Evolutionary conservation across 345 rosid genomes (phyloP), one percentile per base, ranked within the genome.

Genomic region (Salix caprea): DNA sequence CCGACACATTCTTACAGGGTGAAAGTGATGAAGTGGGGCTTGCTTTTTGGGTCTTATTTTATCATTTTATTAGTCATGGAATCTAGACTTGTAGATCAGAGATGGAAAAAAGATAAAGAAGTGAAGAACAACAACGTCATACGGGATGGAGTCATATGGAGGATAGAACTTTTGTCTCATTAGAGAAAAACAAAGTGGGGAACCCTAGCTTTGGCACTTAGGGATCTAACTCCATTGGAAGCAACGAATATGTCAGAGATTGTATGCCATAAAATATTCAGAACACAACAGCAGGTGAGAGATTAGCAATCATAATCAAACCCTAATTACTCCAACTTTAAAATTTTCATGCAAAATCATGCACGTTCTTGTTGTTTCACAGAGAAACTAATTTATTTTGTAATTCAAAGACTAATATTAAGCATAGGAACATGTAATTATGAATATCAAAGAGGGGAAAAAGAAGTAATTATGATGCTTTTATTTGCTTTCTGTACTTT

Each of bases 171-270:
- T 89, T 89, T 83, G 86, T 88, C 87, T 89, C 62, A 78, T 77
- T 79, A 85, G 73, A 75, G 76, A 76, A 83, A 81, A 80, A 52
- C 85, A 87, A 86, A 87, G 80, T 46, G 81, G 79, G 81, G 79
- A 74, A 73, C 54, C 86, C 82, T 73, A 81, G 40, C 78, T 79
- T 86, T 86, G 82, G 58, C 85, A 73, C 76, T 67, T 73, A 19
- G 67, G 80, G 71, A 79, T 81, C 84, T 73, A 72, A 76, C 82
- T 72, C 82, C 65, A 61, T 21, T 75, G 70, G 88, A 92, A 92
- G 92, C 80, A 92, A 91, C 79, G 92, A 92, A 91, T 92, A 88
- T 88, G 80, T 82, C 80, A 69, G 54, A n/a, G 69, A 7, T 58
- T 58, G 13, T 9, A 23, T 23, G 28, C 24, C 64, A 10, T 58